Base-by-base conservation (phyloP, 139 green algal species). In the Spirogloea muscicola region DNA sequence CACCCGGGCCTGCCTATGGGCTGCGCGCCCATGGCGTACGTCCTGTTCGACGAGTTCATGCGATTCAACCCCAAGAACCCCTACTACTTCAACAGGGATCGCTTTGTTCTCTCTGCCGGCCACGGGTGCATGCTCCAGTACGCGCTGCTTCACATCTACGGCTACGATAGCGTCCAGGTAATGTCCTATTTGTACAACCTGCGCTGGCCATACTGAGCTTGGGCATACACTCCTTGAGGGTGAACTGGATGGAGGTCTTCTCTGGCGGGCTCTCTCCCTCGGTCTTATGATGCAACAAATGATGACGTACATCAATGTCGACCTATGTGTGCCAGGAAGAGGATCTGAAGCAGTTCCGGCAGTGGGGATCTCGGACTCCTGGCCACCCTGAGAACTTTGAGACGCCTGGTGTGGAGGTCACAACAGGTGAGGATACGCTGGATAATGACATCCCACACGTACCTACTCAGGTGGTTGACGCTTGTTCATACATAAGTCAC, bases 121-220 rank as follows among this genome's bases (percentile, higher is more conserved):
- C 94, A 99, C 88, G 94, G 93, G 43, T 98, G 89, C 84, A 99
- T 99, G 94, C 92, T 98, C 52, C 91, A 96, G 81, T 98, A 98
- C 81, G 85, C 91, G n/a, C 82, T 98, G 77, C 82, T 99, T 76
- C 92, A 99, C 87, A 85, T 99, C 61, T 82, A 87, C 37, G 94
- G 94, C 82, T 99, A 95, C 83, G 85, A 94, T 71, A 74, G 49
- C 40, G 75, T 82, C 41, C 60, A 64, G 44, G 73, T 88, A 84
- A 70, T 87, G 94, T 55, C 34, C 39, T 68, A 21, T 21, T 55
- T 55, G 46, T 55, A 55, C 21, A 55, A 31, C 21, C 46, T 55
- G 46, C 21, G 46, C 21, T 31, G 21, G 46, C n/a, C n/a, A n/a
- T n/a, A n/a, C n/a, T n/a, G n/a, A n/a, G n/a, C n/a, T n/a, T n/a